Evolutionary conservation across 345 rosid genomes (phyloP).

Genomic region (Erysimum cheiranthoides): DNA sequence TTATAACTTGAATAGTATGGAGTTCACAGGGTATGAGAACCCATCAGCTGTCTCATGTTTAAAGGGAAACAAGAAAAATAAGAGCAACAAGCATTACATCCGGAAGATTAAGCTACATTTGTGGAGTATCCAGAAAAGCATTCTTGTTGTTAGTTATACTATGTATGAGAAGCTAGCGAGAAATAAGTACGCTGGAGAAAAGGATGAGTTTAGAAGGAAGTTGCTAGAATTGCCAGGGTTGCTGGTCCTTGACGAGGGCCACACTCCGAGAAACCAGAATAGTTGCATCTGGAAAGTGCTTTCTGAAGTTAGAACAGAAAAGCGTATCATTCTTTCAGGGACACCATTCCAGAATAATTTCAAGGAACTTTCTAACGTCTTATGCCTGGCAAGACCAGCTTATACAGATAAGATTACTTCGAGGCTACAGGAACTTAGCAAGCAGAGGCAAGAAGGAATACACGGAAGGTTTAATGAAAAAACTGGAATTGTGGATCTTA

Average conservation of each 20-base stretch:
- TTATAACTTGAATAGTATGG: conserved; percentile 58
- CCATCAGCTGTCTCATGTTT: conserved; percentile 38
- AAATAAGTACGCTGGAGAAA: conserved; percentile 13
- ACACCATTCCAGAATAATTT: conserved; percentile 88
- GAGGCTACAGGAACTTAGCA: conserved; percentile 42
- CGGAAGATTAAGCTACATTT: conserved; percentile 68
- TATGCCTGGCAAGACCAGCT: conserved; percentile 60
- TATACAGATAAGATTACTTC: conserved; percentile 40
- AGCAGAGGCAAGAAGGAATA: conserved; percentile 41
- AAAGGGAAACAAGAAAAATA: not conserved
- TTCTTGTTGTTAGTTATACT: conserved; percentile 69
- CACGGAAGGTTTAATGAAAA: conserved; percentile 49
- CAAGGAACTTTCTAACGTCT: conserved; percentile 65
- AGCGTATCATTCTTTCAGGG: conserved; percentile 77
- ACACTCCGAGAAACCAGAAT: conserved; percentile 65
- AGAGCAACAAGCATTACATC: conserved; percentile 2
- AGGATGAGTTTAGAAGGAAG: conserved; percentile 35
- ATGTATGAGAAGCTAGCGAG: conserved; percentile 59
- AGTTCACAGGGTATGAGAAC: conserved; percentile 56
- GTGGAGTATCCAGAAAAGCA: conserved; percentile 61
- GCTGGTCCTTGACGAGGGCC: conserved; percentile 82
- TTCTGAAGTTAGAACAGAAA: conserved; percentile 55
- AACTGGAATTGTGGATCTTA: conserved; percentile 44
- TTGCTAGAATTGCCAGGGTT: conserved; percentile 61
- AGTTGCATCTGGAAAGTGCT: conserved; percentile 68